A percentile compares a stretch with the other conserved stretches of the same genome.
phyloP scores from a whole-genome alignment of 108 stramenopile species.

The Nitzschia sp. region DNA sequence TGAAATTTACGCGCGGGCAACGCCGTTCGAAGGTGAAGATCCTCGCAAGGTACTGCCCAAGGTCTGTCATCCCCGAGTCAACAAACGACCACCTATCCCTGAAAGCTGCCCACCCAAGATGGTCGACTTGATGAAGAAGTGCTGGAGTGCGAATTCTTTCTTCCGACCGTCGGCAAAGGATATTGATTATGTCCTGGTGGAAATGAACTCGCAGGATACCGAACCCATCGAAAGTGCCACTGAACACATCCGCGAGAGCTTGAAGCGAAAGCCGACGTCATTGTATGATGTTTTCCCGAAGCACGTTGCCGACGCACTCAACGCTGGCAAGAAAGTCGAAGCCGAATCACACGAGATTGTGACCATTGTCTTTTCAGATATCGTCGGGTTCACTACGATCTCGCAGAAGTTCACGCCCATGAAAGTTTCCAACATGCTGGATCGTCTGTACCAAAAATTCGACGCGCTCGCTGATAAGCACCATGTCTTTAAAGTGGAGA shows the following conservation, averaged over 20 bases:
- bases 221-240: constrained; percentile 9
- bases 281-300: constrained; percentile 48
- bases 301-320: constrained; percentile 53
- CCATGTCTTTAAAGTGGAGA: constrained; percentile 64
- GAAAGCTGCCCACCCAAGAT: constrained; percentile 14
- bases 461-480: constrained; percentile 47
- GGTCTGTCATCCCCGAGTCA: constrained; percentile 35
- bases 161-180: constrained; percentile 37
- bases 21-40: constrained; percentile 55
- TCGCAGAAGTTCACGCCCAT: constrained; percentile 36
- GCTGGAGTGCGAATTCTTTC: constrained; percentile 25
- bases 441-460: constrained; percentile 51
- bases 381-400: constrained; percentile 60
- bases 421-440: constrained; percentile 54
- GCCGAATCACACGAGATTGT: constrained; percentile 35
- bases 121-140: constrained; percentile 33
- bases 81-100: constrained; percentile 31
- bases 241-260: not conserved
- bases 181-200: constrained; percentile 21
- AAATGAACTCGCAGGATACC: constrained; percentile 11
- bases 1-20: constrained; percentile 50
- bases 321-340: constrained; percentile 53
- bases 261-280: constrained; percentile 1
- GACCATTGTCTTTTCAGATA: constrained; percentile 38
- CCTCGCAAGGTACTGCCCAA: constrained; percentile 20